Evolutionary conservation across 345 rosid genomes (phyloP).

Genomic region (Brassica napus): Da-Ae NC_063446.1:74115001-74115500

Average conservation of each 20-base stretch:
- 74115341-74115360: conserved; percentile 51
- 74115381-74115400: conserved; percentile 59
- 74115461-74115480: conserved; percentile 67
- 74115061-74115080: conserved; percentile 41
- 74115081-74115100: conserved; percentile 43
- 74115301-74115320: conserved; percentile 60
- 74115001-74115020: neutral
- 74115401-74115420: conserved; percentile 77
- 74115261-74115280: no score
- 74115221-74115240: neutral
- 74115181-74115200: conserved; percentile 71
- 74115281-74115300: conserved; percentile 65
- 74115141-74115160: conserved; percentile 39
- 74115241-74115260: no score
- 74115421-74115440: conserved; percentile 84
- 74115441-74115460: conserved; percentile 56
- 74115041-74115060: conserved; percentile 25
- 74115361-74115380: conserved; percentile 75
- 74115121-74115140: conserved; percentile 22
- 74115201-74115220: conserved; percentile 54
- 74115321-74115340: conserved; percentile 53
- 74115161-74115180: conserved; percentile 70
- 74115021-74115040: conserved; percentile 45
- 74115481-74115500: no score
- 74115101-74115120: conserved; percentile 19